Evolutionary conservation across 2,329 filamentous ascomycete species (phyloP).

Genomic region (Fusarium mangiferae): DNA sequence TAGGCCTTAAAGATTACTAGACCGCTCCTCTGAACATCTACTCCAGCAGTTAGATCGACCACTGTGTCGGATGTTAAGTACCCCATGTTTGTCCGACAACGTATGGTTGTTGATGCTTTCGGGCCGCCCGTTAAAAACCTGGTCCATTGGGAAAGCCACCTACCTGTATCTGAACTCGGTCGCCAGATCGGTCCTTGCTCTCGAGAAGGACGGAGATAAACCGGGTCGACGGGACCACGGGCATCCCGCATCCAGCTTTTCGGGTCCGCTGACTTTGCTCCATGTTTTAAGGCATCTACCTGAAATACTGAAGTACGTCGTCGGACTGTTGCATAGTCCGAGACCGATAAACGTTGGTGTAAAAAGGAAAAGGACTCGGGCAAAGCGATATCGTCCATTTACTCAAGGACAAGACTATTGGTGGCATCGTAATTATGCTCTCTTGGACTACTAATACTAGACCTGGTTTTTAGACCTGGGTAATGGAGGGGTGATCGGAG

Average conservation of each 20-base stretch:
- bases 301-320: slow-evolving; percentile 5
- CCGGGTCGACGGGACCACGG: slow-evolving; percentile 20
- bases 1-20: not conserved
- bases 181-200: slow-evolving; percentile 8
- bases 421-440: not conserved
- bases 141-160: slow-evolving; percentile 7
- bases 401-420: slow-evolving; percentile 5
- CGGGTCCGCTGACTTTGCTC: slow-evolving; percentile 29
- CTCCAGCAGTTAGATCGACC: not conserved
- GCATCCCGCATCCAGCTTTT: slow-evolving; percentile 25
- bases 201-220: slow-evolving; percentile 23
- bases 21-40: slow-evolving; percentile 6
- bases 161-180: slow-evolving; percentile 2
- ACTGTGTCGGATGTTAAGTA: slow-evolving; percentile 18
- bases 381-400: not conserved
- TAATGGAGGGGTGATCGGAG: slow-evolving; percentile 20
- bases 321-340: slow-evolving; percentile 16
- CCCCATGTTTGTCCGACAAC: slow-evolving; percentile 16
- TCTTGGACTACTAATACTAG: not conserved
- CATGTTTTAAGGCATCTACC: slow-evolving; percentile 10
- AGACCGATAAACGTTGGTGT: not conserved
- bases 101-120: slow-evolving; percentile 27
- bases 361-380: not conserved
- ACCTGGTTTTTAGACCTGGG: slow-evolving; percentile 18
- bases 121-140: slow-evolving; percentile 21